Evolutionary conservation across 164 flowering plant species (phyloP).

Genomic region (Sedum album): DNA sequence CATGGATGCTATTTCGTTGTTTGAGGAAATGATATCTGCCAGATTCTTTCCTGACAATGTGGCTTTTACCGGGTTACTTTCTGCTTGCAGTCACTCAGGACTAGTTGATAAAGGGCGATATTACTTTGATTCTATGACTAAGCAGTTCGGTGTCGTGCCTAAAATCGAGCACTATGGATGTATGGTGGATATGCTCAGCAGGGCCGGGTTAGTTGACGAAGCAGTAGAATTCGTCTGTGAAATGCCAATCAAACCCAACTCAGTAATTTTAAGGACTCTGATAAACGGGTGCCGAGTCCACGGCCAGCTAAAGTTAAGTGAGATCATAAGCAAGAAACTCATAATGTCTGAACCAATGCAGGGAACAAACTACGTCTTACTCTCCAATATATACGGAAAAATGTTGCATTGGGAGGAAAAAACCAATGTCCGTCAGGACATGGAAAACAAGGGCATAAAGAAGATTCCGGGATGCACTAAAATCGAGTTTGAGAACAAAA

Average conservation of each 20-base stretch:
- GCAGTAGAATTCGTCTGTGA: no score
- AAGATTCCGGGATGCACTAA: conserved; percentile 11
- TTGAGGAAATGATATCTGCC: neutral
- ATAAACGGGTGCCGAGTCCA: conserved; percentile 11
- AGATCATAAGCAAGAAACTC: neutral
- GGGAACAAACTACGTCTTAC: conserved; percentile 8
- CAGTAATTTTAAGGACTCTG: no score
- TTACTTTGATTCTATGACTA: neutral
- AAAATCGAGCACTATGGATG: conserved; percentile 11
- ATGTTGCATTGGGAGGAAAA: neutral
- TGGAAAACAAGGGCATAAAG: conserved; percentile 11
- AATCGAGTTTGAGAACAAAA: conserved; percentile 9
- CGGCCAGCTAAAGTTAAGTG: conserved; percentile 8
- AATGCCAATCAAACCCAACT: no score
- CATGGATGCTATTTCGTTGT: neutral
- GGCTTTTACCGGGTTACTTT: neutral
- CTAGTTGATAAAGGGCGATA: neutral
- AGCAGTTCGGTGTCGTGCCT: conserved; percentile 4
- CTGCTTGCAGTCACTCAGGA: conserved; percentile 4
- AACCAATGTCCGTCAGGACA: conserved; percentile 3
- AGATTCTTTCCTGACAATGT: neutral
- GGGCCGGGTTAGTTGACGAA: no score
- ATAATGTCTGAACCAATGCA: conserved; percentile 11
- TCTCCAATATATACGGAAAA: conserved; percentile 13
- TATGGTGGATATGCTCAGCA: conserved; percentile 14